Base-by-base conservation (phyloP, 2,329 filamentous ascomycete genomes). In the Pestalotiopsis sp. region DNA sequence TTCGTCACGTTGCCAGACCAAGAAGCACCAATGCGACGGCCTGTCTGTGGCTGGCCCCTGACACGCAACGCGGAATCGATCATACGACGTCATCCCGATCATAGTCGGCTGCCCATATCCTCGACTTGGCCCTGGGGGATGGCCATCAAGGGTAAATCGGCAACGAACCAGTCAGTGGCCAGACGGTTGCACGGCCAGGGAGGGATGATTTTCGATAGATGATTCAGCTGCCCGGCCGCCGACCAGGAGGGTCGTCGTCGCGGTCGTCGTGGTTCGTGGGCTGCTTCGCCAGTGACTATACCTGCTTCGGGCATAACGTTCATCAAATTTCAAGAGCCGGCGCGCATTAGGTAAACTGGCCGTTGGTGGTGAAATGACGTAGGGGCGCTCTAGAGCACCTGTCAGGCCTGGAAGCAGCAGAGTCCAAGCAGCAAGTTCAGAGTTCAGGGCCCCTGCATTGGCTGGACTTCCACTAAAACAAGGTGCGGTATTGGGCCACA, bases 381-480 rank as follows among this genome's bases (percentile, higher is more conserved):
- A 66, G 6, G 36, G 11, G 38, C 14, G 31, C 25, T 31, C 41
- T 57, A 57, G 14, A 49, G 31, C 38, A 36, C 36, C 61, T n/a
- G 12, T 36, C 31, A 64, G 17, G 31, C 25, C 61, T 27, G 40
- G 20, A 13, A 27, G 25, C n/a, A n/a, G 62, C 31, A 4, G 17
- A 14, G 7, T 38, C 20, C 25, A 20, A 58, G 45, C 31, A 17
- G 17, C 64, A 36, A 66, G 57, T 66, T 45, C 31, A 36, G 31
- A 36, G 31, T 36, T 36, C 31, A 36, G 31, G 64, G 64, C 64
- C 64, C 64, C 64, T 66, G 64, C 64, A 66, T 66, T 7, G 60
- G 41, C 49, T 66, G 49, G 64, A 20, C 45, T 56, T 45, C 20
- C 41, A 36, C 41, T 66, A 66, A 52, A 31, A 65, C 41, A 27